Evolutionary conservation across 73 alveolate genomes (phyloP).

Genomic region (Tetrahymena borealis): DNA sequence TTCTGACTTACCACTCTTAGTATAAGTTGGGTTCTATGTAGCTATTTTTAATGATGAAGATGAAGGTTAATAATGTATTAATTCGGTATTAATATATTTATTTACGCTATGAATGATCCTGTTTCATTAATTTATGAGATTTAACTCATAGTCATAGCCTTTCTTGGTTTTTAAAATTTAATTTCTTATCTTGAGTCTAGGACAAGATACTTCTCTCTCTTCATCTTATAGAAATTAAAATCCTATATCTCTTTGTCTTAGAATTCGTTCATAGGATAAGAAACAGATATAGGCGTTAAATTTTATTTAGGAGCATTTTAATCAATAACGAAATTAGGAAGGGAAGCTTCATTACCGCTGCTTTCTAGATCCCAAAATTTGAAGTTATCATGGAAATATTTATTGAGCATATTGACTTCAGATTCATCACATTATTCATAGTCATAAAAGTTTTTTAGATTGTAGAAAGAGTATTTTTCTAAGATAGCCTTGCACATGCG

Average conservation of each 20-base stretch:
- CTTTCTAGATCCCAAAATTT: neutral
- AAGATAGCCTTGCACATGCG: neutral
- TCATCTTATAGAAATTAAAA: neutral
- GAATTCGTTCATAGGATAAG: neutral
- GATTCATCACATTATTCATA: neutral
- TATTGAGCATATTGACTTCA: neutral
- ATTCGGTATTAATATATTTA: neutral
- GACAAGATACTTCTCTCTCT: neutral
- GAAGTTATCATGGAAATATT: neutral
- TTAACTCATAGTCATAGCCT: neutral
- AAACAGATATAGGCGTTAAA: neutral
- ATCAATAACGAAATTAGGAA: neutral
- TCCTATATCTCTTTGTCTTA: neutral
- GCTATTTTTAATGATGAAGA: neutral
- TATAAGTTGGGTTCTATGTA: neutral
- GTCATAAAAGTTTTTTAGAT: neutral
- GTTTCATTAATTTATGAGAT: neutral
- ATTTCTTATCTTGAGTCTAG: neutral
- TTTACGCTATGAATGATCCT: neutral
- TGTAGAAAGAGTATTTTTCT: neutral
- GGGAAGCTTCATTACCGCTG: neutral
- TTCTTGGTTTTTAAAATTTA: neutral
- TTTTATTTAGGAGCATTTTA: neutral
- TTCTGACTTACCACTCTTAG: neutral
- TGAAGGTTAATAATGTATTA: neutral